Base-by-base conservation (phyloP, 202 grass and related monocot genomes). In the Carex sylvatica region DNA sequence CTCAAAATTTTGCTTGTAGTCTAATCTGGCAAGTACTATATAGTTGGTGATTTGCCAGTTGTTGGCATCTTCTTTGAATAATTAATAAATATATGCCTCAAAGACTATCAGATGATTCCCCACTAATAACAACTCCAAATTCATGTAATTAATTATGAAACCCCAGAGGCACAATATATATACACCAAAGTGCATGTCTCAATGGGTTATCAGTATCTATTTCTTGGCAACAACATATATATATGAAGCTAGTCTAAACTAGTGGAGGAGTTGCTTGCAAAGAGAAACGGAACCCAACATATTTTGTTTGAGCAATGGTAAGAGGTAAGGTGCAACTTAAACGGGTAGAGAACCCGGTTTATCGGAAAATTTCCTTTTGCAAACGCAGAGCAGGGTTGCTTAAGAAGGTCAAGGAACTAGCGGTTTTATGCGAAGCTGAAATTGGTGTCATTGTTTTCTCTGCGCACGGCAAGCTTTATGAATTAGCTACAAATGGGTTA, bases 291-390 rank as follows among this genome's bases (percentile, higher is more conserved):
- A 78, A 80, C 0, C 15, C 33, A 61, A 13, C 3, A 35, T 31
- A 73, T 24, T 72, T 47, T 47, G 19, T 42, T 55, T 78, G 14
- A 53, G 77, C 51, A 33, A 96, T 96, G 93, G 90, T 83, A 75
- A 82, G 93, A 52, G 96, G 96, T 61, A 99, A 99, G 83, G 91
- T 99, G 77, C 96, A 96, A 86, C 88, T 99, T 67, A 90, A 82
- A 84, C 80, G 77, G 78, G 86, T 99, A 76, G 93, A 99, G 68
- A 99, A 99, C 77, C 91, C 91, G 5, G 93, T 92, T 78, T 88
- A 96, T 85, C 92, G 96, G 52, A 85, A 99, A 86, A 91, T 96
- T 78, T 93, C 96, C 86, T 99, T 99, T 83, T 93, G 91, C 88
- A 99, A 99, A 86, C 83, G 96, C 49, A 72, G 89, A 46, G 89